Percentiles rank a stretch among this genome's conserved stretches.
These are phyloP conservation scores for Mucor sp. DNA, from an alignment of 371 early-diverging fungal species.

Conservation along the genomic window DNA sequence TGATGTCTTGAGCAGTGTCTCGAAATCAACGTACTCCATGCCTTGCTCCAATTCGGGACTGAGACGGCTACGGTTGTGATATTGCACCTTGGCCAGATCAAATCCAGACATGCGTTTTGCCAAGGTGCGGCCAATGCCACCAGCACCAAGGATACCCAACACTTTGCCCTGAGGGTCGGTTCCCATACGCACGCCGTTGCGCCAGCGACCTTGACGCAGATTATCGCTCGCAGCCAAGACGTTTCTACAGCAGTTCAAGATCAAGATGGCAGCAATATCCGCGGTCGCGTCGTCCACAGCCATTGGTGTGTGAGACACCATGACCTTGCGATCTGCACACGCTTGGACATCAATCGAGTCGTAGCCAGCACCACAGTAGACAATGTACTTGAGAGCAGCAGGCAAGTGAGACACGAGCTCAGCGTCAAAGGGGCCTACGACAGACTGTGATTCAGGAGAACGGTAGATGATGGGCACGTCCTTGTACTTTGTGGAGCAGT, in stretches of 20 bases:
- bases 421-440: slow-evolving; percentile 34
- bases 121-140: slow-evolving; percentile 62
- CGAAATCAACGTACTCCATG: slow-evolving; percentile 52
- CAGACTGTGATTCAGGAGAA: slow-evolving; percentile 24
- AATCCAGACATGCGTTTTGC: slow-evolving; percentile 60
- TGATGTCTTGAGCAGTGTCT: slow-evolving; percentile 48
- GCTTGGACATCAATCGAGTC: slow-evolving; percentile 43
- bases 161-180: slow-evolving; percentile 51
- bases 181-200: slow-evolving; percentile 50
- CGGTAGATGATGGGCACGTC: slow-evolving; percentile 31
- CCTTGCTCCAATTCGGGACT: slow-evolving; percentile 34
- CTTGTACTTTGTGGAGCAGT: slow-evolving; percentile 37
- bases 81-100: slow-evolving; percentile 53
- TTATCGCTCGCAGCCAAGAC: slow-evolving; percentile 43
- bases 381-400: slow-evolving; percentile 30
- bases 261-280: slow-evolving; percentile 53
- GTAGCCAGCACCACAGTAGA: slow-evolving; percentile 45
- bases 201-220: slow-evolving; percentile 52
- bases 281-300: slow-evolving; percentile 58
- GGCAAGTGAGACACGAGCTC: slow-evolving; percentile 40
- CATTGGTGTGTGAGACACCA: slow-evolving; percentile 45
- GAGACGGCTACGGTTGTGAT: slow-evolving; percentile 55
- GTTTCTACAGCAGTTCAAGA: slow-evolving; percentile 53
- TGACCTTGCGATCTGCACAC: slow-evolving; percentile 34
- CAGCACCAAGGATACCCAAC: slow-evolving; percentile 63